Base-by-base conservation (phyloP, 768 basidiomycete genomes). In the Lactarius hengduanensis region DNA sequence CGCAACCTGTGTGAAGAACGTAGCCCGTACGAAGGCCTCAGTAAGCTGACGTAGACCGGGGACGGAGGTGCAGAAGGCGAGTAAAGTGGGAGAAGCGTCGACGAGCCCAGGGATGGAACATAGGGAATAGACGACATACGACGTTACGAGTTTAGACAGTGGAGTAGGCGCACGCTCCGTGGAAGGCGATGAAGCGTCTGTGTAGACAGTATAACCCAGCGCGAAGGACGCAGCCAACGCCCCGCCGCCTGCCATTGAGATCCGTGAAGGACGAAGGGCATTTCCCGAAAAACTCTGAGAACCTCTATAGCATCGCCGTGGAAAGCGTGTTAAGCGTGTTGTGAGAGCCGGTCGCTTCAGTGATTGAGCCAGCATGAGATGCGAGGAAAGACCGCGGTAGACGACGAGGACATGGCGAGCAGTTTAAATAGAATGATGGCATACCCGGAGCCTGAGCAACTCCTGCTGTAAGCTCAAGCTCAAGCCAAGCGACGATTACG, bases 1-100 rank as follows among this genome's bases (percentile, higher is more conserved):
- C 67, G 82, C 36, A 68, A 89, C 91, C 78, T 96, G 94, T 56
- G 84, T 82, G 72, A 94, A 96, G 79, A 97, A 96, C 0, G 94
- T 96, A 11, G 81, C 76, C 50, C 91, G 81, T 6, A 96, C 89
- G 62, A 91, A 73, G 1, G 79, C 79, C 72, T 93, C 87, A 1
- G 89, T 87, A 47, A 93, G 71, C 62, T 83, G 79, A 65, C 80
- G 84, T 0, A 95, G 57, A 15, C 80, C 77, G 0, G 86, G 86
- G 0, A 89, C 82, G n/a, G 89, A 83, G 1, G 86, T 76, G 50
- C 88, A 72, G 2, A 78, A 71, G 15, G 82, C 76, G 53, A 97
- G 80, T 30, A 95, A 76, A 56, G 76, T 75, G 0, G 93, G 92
- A 1, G 92, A 85, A 65, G 84, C 77, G 72, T 96, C 91, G 34